Percentiles rank a stretch among this genome's conserved stretches.
Conservation (phyloP, 768 basidiomycete genomes). For the Leccinum rimulosum region DNA sequence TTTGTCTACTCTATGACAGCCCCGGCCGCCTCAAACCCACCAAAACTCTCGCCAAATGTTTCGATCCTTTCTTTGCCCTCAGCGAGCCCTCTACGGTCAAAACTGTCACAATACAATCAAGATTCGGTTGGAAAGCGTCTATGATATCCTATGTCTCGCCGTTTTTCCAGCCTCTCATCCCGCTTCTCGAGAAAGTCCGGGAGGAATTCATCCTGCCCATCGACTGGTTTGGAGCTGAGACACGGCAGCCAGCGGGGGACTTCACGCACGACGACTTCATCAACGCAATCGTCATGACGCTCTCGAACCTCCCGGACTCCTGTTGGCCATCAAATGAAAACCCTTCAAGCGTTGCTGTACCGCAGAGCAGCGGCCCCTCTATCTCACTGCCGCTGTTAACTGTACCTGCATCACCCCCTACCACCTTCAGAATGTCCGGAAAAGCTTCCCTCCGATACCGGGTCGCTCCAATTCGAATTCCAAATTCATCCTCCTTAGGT, state of each 20-base stretch:
- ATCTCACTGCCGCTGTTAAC: neutral
- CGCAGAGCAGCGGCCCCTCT: neutral
- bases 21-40: no score
- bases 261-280: neutral
- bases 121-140: neutral
- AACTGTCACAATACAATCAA: neutral
- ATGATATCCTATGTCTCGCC: neutral
- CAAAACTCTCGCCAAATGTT: neutral
- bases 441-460: neutral
- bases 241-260: neutral
- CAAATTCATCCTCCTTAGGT: neutral
- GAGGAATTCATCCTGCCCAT: neutral
- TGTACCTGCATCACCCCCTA: neutral
- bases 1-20: neutral
- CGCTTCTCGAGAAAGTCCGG: neutral
- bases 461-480: neutral
- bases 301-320: neutral
- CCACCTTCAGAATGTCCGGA: neutral
- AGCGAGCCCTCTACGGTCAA: neutral
- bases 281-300: neutral
- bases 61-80: slow-evolving; percentile 3
- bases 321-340: neutral
- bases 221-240: neutral
- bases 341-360: neutral
- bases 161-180: slow-evolving; percentile 4